Base-by-base conservation (phyloP, 495 filamentous ascomycete species). In the Thermothielavioides terrestris region DNA sequence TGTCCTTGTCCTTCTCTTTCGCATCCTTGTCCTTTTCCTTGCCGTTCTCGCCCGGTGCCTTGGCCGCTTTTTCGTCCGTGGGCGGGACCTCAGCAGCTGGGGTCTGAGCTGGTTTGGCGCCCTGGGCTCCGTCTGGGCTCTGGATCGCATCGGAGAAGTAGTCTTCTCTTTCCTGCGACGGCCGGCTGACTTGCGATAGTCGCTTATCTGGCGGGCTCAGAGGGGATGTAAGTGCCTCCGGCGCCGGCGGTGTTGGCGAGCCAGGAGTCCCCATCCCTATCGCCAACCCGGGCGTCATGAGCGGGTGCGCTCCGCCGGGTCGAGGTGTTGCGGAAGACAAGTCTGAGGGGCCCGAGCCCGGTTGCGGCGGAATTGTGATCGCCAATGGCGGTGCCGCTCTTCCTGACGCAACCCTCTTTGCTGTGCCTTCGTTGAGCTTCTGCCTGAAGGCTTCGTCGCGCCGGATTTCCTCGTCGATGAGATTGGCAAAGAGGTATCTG, bases 391-490 rank as follows among this genome's bases (percentile, higher is more conserved):
- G 74, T 55, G 81, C 78, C 4, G 66, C 43, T 20, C 81, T 74
- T 30, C 75, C 75, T 8, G 73, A 56, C 28, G 70, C 75, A 42
- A 71, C 68, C 25, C 72, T 63, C 54, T 84, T 82, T 43, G 79
- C 73, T 10, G 77, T 78, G 40, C 72, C 73, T 8, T 80, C 72
- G 18, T 86, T 74, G 10, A 92, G 73, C 39, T 77, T 70, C 27
- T 78, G 72, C 26, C 94, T 79, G 62, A 85, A 85, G 8, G 68
- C 67, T 59, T 82, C 79, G 60, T 98, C 92, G 28, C 87, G 81
- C 47, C 77, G 77, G 54, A 94, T 84, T 66, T 96, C 86, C 64
- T 94, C 88, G 50, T 91, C 85, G 36, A 97, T 87, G 35, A 98
- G 74, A 32, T 84, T 85, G 20, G 82, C 82, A 65, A 98, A 98